Evolutionary conservation across 306 rosid genomes (phyloP).

Genomic region (Astragalus membranaceus): DNA sequence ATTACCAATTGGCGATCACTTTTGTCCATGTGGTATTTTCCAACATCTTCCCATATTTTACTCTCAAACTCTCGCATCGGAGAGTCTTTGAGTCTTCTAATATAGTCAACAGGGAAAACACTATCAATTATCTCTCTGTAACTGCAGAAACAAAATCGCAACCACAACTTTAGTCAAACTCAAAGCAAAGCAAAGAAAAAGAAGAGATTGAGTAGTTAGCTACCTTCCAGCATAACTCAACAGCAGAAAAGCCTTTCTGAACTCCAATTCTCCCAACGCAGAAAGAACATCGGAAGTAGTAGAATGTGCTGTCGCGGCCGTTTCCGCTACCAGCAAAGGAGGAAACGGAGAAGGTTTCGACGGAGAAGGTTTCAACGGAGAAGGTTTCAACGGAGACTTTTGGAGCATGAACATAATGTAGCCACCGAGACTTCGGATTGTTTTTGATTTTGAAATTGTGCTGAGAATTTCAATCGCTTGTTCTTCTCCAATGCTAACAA

Average conservation of each 20-base stretch:
- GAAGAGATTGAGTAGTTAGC: no score
- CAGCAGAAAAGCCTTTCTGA: slow-evolving; percentile 57
- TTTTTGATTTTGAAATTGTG: background rate
- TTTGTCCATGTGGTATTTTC: background rate
- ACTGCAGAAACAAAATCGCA: background rate
- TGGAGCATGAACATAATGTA: background rate
- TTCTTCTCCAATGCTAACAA: background rate
- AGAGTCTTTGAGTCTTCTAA: slow-evolving; percentile 35
- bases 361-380: background rate
- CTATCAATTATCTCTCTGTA: slow-evolving; percentile 28
- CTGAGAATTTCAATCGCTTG: background rate
- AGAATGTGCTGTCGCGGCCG: background rate
- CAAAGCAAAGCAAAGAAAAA: background rate
- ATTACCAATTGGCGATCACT: slow-evolving; percentile 48
- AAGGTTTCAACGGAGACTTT: background rate
- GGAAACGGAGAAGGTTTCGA: background rate
- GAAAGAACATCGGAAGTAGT: background rate
- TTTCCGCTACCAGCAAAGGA: background rate
- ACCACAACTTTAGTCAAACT: background rate
- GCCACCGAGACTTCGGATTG: background rate
- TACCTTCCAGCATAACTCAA: slow-evolving; percentile 61
- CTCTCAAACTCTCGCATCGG: slow-evolving; percentile 43
- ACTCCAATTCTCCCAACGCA: slow-evolving; percentile 73
- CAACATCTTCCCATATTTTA: slow-evolving; percentile 44
- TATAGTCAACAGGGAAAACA: slow-evolving; percentile 22